Conservation (phyloP, 768 basidiomycete species). For the Mycena belliarum region DNA sequence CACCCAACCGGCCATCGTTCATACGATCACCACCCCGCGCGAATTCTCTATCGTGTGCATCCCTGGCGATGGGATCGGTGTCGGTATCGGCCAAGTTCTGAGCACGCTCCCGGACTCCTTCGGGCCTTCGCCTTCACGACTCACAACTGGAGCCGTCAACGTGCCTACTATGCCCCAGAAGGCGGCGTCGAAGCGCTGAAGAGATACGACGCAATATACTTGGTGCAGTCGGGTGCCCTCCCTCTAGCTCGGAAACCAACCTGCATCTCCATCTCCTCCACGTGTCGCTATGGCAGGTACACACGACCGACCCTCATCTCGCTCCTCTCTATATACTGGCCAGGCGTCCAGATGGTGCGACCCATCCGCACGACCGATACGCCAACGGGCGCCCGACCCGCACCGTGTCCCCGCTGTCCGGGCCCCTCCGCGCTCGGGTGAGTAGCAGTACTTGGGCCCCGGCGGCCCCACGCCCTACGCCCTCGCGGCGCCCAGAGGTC, state of each 20-base stretch:
- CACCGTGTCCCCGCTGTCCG: conserved; percentile 47
- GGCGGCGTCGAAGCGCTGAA: conserved; percentile 41
- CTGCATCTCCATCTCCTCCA: conserved; percentile 28
- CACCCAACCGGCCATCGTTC: too few relatives aligned
- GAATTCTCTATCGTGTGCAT: conserved; percentile 46
- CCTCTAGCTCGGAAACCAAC: background rate
- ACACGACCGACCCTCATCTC: background rate
- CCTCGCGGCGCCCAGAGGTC: conserved; percentile 43
- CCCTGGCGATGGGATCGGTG: conserved; percentile 55
- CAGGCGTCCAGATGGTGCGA: conserved; percentile 28
- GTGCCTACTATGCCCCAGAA: conserved; percentile 48
- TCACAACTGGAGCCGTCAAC: conserved; percentile 48
- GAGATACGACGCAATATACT: conserved; percentile 48
- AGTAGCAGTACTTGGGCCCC: conserved; percentile 53
- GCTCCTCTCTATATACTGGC: too few relatives aligned
- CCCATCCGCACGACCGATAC: conserved; percentile 54
- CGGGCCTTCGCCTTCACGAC: conserved; percentile 44
- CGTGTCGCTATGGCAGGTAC: conserved; percentile 54
- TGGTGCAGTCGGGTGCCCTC: conserved; percentile 39
- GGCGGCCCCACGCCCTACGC: conserved; percentile 44
- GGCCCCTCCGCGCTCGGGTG: conserved; percentile 47
- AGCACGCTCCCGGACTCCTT: conserved; percentile 43
- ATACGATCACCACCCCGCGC: conserved; percentile 4
- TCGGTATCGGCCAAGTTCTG: conserved; percentile 49
- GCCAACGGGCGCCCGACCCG: conserved; percentile 51